Percentiles rank a stretch among this genome's conserved stretches.
These are phyloP conservation scores for Cenchrus fungigraminus DNA, from an alignment of 176 grass and related monocot species.

Conservation along the genomic window DNA sequence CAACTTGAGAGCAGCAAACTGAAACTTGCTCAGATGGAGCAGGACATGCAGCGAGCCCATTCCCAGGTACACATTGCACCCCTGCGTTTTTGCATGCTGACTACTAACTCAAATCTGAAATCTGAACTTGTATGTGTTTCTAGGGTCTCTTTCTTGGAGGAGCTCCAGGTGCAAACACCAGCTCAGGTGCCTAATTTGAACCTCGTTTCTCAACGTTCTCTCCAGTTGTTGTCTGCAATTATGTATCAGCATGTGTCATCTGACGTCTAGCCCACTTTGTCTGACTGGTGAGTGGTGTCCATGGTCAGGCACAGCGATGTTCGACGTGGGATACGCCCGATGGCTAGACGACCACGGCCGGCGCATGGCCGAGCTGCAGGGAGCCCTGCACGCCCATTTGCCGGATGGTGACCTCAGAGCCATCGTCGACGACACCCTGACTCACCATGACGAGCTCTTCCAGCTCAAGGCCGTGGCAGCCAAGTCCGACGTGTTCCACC, in stretches of 20 bases:
- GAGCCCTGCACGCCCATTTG: constrained; percentile 55
- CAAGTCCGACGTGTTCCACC: constrained; percentile 78
- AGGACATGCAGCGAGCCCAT: constrained; percentile 70
- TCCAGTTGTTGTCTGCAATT: neutral
- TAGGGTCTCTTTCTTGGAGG: constrained; percentile 74
- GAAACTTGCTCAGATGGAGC: constrained; percentile 77
- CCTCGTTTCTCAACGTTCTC: neutral
- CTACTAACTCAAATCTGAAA: constrained; percentile 2
- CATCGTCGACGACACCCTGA: constrained; percentile 61
- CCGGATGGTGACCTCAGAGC: constrained; percentile 68
- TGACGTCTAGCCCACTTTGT: neutral
- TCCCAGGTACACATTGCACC: constrained; percentile 59
- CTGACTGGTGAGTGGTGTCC: neutral
- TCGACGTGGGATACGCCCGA: constrained; percentile 67
- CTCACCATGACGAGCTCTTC: constrained; percentile 77
- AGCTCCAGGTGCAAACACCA: constrained; percentile 60
- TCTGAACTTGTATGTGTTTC: constrained; percentile 30
- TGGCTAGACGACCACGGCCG: constrained; percentile 70
- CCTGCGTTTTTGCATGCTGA: neutral
- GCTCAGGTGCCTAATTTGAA: constrained; percentile 54
- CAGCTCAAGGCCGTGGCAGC: constrained; percentile 51
- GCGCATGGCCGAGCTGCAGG: constrained; percentile 60
- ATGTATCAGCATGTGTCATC: neutral
- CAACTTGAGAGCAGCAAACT: constrained; percentile 84
- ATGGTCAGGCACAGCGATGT: constrained; percentile 52